Conservation (phyloP, 225 moss, liverwort and hornwort species). For the Rhytidiadelphus loreus region DNA sequence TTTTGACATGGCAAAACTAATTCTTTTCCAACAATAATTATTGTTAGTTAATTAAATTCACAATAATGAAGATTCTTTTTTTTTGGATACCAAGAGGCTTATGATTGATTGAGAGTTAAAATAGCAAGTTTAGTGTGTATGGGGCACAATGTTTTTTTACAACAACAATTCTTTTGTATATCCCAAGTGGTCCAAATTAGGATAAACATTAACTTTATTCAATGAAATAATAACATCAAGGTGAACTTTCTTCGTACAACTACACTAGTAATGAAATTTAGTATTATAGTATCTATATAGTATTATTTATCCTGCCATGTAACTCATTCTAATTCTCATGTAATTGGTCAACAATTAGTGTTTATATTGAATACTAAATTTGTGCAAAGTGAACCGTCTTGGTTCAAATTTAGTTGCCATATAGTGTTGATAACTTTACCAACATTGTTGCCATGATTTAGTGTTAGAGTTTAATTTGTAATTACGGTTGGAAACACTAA, state of each 20-base stretch:
- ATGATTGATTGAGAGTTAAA: background rate
- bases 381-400: background rate
- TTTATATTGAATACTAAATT: background rate
- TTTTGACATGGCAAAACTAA: background rate
- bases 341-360: background rate
- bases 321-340: background rate
- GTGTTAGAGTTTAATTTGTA: too few species aligned
- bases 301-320: background rate
- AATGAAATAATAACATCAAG: background rate
- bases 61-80: background rate
- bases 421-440: background rate
- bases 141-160: background rate
- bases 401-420: background rate
- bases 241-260: fast-evolving
- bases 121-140: background rate
- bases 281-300: background rate
- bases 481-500: background rate
- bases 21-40: background rate
- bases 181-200: background rate
- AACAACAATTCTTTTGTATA: background rate
- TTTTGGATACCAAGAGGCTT: too few species aligned
- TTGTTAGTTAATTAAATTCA: background rate
- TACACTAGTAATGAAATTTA: background rate
- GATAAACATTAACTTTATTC: background rate
- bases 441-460: background rate